phyloP scores from a whole-genome alignment of 176 grass and related monocot genomes.

The Aechmea fasciata region DNA sequence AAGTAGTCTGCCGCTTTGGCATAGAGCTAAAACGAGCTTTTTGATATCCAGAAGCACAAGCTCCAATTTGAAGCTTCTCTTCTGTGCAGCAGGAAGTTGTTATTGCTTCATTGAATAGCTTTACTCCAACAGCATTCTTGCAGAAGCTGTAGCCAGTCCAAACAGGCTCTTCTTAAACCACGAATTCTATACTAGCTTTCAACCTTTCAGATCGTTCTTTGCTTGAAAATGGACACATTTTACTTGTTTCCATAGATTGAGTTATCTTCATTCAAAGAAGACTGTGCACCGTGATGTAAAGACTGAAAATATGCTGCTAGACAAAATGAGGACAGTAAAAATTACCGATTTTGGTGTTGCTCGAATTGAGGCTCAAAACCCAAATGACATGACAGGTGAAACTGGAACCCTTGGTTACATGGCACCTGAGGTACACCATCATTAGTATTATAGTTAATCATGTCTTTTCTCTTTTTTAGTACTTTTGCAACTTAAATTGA shows the following conservation, averaged over 20 bases:
- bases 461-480: not conserved
- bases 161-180: not conserved
- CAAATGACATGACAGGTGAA: slow-evolving; percentile 97
- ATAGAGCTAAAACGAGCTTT: too few relatives aligned
- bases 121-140: too few relatives aligned
- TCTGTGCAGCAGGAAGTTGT: too few relatives aligned
- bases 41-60: too few relatives aligned
- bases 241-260: slow-evolving; percentile 43
- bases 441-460: not conserved
- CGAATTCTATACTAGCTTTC: not conserved
- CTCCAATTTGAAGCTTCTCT: too few relatives aligned
- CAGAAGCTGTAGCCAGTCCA: too few relatives aligned
- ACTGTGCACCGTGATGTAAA: slow-evolving; percentile 97
- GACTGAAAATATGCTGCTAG: slow-evolving; percentile 99
- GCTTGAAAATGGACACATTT: slow-evolving; percentile 11
- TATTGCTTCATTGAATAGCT: too few relatives aligned
- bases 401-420: slow-evolving; percentile 99
- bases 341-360: slow-evolving; percentile 99
- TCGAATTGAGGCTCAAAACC: slow-evolving; percentile 96
- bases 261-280: slow-evolving; percentile 96
- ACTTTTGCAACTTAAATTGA: slow-evolving; percentile 3
- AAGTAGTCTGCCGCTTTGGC: too few relatives aligned
- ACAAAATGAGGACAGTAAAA: slow-evolving; percentile 87
- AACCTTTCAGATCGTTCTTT: slow-evolving; percentile 14
- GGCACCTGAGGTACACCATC: slow-evolving; percentile 81